Evolutionary conservation across 2,329 filamentous ascomycete genomes (phyloP), one percentile per base, ranked within the genome.

Genomic region (Meredithiella fracta): DNA sequence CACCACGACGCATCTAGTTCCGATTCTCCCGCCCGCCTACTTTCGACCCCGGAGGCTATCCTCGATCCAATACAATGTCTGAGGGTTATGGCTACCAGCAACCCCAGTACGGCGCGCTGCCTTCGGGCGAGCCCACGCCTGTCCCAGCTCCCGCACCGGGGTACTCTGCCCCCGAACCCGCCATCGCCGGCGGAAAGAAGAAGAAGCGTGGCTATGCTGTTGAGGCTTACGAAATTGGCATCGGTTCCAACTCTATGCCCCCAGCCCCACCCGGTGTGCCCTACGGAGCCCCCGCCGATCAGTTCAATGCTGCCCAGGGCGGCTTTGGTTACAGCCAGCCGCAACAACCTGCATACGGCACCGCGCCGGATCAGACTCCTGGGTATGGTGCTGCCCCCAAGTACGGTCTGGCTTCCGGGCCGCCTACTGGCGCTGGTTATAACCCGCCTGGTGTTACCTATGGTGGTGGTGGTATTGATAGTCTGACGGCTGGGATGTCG

Each of bases 141-240:
- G 63, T 38, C 63, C 63, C 47, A 62, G 63, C 57, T 40, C 61
- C 60, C 31, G 62, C 64, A 26, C 60, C 62, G 42, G 58, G 52
- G 20, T 37, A 15, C n/a, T 65, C 61, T 22, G 57, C 15, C 15
- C 56, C 56, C 31, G 53, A 31, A 47, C 47, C 50, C n/a, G 37
- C 42, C n/a, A 29, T 38, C 47, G 64, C 69, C 29, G 73, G 74
- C 47, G 72, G 73, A 50, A 82, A 78, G 68, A 89, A 89, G 74
- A 96, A 95, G 80, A 95, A 94, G 78, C 80, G 89, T 74, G 84
- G 86, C 57, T 97, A 97, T 73, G 92, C 92, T 55, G 87, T 87
- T 57, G 86, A 94, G 69, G 91, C 91, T 49, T 98, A 94, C 69
- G 91, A 94, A 59, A 92, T 97, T 64, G 88, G 86, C 53, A 78